Evolutionary conservation across 441 rosid species (phyloP).

Genomic region (Erodium texanum): DNA sequence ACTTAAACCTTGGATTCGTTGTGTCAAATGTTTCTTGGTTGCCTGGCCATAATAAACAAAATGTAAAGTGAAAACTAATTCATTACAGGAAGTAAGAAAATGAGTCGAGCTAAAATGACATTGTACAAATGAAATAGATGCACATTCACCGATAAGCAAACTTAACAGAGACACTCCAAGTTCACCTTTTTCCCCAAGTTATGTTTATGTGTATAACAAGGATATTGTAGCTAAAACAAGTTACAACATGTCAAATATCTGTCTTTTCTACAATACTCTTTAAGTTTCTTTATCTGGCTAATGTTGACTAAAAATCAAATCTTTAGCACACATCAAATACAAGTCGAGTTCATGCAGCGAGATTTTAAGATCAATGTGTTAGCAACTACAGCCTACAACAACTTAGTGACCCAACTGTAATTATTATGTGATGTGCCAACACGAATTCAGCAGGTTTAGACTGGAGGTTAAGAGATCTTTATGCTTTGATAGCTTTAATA

Average conservation of each 20-base stretch:
- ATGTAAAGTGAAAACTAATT: slow-evolving; percentile 2
- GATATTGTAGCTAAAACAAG: not conserved
- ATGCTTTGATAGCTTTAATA: not conserved
- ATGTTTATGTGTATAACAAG: not conserved
- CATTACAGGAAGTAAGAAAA: not conserved
- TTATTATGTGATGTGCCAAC: not conserved
- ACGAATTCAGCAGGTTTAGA: not conserved
- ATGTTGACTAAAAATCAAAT: no score
- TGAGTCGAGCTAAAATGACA: not conserved
- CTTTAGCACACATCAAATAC: not conserved
- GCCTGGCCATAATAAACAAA: slow-evolving; percentile 35
- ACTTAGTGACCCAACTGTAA: not conserved
- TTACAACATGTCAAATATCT: not conserved
- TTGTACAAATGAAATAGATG: not conserved
- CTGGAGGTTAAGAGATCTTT: not conserved
- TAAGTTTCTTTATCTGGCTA: no score
- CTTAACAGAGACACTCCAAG: no score
- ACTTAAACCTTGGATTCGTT: slow-evolving; percentile 63
- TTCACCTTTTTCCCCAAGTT: no score
- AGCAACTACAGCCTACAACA: not conserved
- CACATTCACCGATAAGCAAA: not conserved
- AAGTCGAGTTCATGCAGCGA: not conserved
- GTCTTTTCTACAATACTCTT: not conserved
- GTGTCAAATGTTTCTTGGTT: slow-evolving; percentile 78
- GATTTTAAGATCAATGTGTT: not conserved